Evolutionary conservation across 306 rosid genomes (phyloP), one percentile per base, ranked within the genome.

Genomic region (Begonia peltatifolia): DNA sequence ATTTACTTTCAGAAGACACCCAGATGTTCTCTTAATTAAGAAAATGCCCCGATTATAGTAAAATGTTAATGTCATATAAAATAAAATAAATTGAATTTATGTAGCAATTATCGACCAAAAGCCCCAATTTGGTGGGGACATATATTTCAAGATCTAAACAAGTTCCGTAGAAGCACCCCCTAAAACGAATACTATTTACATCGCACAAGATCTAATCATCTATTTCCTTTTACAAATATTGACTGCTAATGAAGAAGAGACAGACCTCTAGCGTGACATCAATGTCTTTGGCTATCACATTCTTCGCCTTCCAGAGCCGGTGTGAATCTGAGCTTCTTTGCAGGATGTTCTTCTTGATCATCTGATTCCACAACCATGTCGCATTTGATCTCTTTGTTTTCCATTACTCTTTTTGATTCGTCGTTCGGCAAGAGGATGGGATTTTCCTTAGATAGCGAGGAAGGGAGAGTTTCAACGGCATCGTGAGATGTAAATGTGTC

Each of bases 321-420:
- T 2, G 70, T 59, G 49, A 57, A 66, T 55, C 75, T 68, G 56
- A 59, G 63, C 68, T 65, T 76, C 70, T 87, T 83, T 3, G 81
- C 74, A 60, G 87, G 69, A 12, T 16, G 82, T 62, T 78, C 65
- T 65, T 68, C 83, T 55, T 52, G 57, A 23, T 41, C 52, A 57
- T 71, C 60, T 17, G 69, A 63, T 63, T 57, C 42, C 50, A 56
- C 14, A 38, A 30, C 38, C 38, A 5, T 7, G 6, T 30, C 68
- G 47, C 66, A 65, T 54, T 14, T 16, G 9, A 53, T 12, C 14
- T 48, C 54, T 48, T 43, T 64, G 9, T 30, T 30, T 9, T 72
- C 66, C 18, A 50, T 61, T 22, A 46, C 56, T 14, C 47, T 16
- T n/a, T 49, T 49, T 2, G 46, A 16, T 4, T 52, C 66, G 15